Evolutionary conservation across 2,329 filamentous ascomycete species (phyloP), one percentile per base, ranked within the genome.

Genomic region (Penicillium concentricum): DNA sequence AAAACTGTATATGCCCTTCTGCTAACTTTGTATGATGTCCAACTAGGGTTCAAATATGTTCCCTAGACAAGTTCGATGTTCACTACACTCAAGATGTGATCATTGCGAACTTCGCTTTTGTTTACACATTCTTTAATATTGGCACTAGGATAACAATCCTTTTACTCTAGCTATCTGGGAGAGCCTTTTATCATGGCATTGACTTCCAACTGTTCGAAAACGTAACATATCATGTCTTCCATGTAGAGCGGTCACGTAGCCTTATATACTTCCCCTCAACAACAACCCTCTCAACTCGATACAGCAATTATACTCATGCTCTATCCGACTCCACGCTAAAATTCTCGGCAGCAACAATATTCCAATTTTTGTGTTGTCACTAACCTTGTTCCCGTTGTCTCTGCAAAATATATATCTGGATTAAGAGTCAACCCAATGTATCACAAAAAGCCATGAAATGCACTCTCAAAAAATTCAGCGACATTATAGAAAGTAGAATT

Each of bases 311-410:
- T 46, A 34, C 16, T 2, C 8, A 12, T 12, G 5, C 8, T 5
- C 9, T 22, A 12, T 24, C 28, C 7, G 13, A 4, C 4, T n/a
- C 13, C 5, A 12, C 3, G 1, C 5, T 34, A 3, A 1, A 0
- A 12, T 13, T 5, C 9, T n/a, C 18, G 12, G 34, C 2, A 3
- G 8, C 9, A 4, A 9, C 4, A 24, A 12, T 1, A 24, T 12
- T 9, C n/a, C 13, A 7, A n/a, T 12, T 16, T 16, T n/a, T 20
- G 12, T 20, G n/a, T 1, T 20, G 13, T 22, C 18, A 22, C 28
- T 32, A 16, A 16, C 7, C 12, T 22, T 22, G 13, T 45, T 22
- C 20, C 12, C 5, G 15, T 32, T 5, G 4, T 4, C 30, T 32
- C 30, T 15, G 12, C 13, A 32, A 15, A 13, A 22, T 22, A 45